phyloP scores from a whole-genome alignment of 768 basidiomycete genomes.

The Macrolepiota fuliginosa region DNA sequence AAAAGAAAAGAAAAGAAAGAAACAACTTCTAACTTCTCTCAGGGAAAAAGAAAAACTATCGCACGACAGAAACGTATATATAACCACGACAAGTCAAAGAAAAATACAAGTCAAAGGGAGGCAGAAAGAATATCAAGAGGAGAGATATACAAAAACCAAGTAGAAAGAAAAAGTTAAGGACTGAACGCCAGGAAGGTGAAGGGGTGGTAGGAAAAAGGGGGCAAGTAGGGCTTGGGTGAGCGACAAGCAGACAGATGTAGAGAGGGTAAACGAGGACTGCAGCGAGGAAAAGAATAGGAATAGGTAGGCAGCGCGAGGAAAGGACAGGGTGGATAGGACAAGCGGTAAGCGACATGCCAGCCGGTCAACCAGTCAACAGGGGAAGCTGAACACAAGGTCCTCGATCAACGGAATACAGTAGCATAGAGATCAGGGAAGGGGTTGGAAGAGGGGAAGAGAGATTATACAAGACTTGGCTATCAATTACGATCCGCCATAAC shows the following conservation, averaged over 20 bases:
- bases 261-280: neutral
- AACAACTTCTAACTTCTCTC: neutral
- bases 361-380: neutral
- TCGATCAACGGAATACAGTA: neutral
- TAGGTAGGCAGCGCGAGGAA: neutral
- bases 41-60: neutral
- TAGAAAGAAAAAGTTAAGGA: neutral
- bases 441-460: neutral
- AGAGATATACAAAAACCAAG: neutral
- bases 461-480: neutral
- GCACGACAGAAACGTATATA: neutral
- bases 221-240: neutral
- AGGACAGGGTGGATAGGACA: neutral
- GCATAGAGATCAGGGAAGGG: neutral
- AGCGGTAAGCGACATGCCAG: neutral
- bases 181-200: neutral
- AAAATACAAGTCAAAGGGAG: constrained; percentile 6
- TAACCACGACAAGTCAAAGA: neutral
- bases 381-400: neutral
- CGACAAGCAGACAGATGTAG: neutral
- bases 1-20: neutral
- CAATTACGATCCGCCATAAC: neutral
- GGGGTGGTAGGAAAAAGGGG: neutral
- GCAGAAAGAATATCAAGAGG: constrained; percentile 12
- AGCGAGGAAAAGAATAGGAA: neutral